These are phyloP conservation scores for Myxozyma melibiosi DNA, from an alignment of 805 yeast genomes.

Conservation along the genomic window DNA sequence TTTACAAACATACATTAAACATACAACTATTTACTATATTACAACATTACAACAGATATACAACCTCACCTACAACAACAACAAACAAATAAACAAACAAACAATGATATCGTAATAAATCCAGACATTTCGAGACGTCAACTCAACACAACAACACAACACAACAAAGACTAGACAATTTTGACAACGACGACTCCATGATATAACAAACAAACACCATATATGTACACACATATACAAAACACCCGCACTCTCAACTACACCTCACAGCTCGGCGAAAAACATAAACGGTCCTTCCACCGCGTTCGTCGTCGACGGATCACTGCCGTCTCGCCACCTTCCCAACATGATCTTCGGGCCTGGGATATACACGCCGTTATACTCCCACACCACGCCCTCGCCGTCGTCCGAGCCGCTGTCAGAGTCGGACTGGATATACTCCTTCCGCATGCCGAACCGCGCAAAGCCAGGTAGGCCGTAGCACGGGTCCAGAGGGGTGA, in stretches of 20 bases:
- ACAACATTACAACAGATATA: no score
- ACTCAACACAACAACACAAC: no score
- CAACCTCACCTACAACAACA: no score
- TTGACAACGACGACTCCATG: background rate
- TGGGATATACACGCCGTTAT: constrained; percentile 32
- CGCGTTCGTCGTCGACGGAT: constrained; percentile 14
- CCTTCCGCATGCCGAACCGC: constrained; percentile 32
- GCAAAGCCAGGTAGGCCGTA: constrained; percentile 33
- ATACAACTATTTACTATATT: no score
- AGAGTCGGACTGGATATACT: constrained; percentile 12
- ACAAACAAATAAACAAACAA: no score
- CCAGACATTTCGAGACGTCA: no score
- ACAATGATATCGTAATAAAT: no score
- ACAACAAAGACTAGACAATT: background rate
- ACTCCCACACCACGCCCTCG: constrained; percentile 31
- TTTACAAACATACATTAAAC: no score
- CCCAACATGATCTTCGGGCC: constrained; percentile 32
- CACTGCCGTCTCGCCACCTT: constrained; percentile 30
- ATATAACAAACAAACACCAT: background rate
- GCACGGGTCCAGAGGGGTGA: constrained; percentile 23
- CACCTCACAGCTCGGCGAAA: constrained; percentile 20
- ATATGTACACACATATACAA: background rate
- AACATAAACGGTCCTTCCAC: constrained; percentile 33
- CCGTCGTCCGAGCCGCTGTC: constrained; percentile 13
- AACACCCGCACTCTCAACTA: background rate